phyloP scores from a whole-genome alignment of 306 rosid genomes.

The Lithocarpus polystachyus region DNA sequence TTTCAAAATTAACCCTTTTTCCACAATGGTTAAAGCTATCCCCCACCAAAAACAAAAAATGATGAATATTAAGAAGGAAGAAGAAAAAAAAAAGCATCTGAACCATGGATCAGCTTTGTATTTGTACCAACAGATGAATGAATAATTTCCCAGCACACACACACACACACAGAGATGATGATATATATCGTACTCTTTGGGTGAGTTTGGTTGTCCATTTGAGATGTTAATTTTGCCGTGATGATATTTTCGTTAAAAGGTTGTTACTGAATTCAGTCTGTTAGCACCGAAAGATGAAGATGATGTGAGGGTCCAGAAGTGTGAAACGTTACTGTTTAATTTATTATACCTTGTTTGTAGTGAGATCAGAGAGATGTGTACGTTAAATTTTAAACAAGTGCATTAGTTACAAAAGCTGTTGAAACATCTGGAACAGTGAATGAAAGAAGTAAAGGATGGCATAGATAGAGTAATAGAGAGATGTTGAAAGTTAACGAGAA shows the following conservation, averaged over 20 bases:
- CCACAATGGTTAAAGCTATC: constrained; percentile 19
- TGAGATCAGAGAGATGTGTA: constrained; percentile 16
- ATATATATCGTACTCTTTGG: neutral
- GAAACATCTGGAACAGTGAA: constrained; percentile 21
- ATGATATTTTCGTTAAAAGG: neutral
- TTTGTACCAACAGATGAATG: constrained; percentile 25
- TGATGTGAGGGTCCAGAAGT: constrained; percentile 10
- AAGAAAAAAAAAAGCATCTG: constrained; percentile 11
- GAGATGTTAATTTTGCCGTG: neutral
- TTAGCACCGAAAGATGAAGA: constrained; percentile 13
- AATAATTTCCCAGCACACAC: constrained; percentile 9
- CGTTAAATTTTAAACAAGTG: constrained; percentile 22
- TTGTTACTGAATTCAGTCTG: neutral
- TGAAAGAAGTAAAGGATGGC: constrained; percentile 14
- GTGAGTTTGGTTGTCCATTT: neutral
- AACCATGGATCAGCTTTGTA: constrained; percentile 27
- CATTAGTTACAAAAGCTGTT: constrained; percentile 21
- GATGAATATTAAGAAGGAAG: constrained; percentile 1
- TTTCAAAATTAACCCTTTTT: constrained; percentile 18
- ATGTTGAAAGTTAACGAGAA: constrained; percentile 47
- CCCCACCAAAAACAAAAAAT: neutral
- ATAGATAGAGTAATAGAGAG: neutral
- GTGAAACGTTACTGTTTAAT: constrained; percentile 26
- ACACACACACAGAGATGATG: neutral
- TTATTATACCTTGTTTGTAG: constrained; percentile 13